phyloP scores from a whole-genome alignment of 2,329 filamentous ascomycete species.

The Cryoendolithus antarcticus region DNA sequence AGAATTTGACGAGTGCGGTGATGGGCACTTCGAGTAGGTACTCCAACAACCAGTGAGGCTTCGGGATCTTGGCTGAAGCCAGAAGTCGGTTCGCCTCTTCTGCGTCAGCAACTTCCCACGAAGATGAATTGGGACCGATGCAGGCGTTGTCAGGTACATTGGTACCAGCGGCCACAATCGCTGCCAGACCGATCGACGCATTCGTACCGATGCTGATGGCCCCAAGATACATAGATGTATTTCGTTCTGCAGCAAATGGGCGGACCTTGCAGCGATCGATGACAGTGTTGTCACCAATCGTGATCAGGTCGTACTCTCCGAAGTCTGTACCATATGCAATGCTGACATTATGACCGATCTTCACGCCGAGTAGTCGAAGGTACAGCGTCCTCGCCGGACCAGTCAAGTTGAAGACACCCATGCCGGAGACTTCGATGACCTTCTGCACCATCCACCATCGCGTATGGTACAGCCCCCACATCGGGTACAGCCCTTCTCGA shows the following conservation, averaged over 20 bases:
- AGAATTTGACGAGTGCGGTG: slow-evolving; percentile 26
- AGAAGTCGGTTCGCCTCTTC: slow-evolving; percentile 37
- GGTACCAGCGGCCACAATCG: slow-evolving; percentile 40
- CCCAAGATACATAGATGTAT: slow-evolving; percentile 46
- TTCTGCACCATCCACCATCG: slow-evolving; percentile 49
- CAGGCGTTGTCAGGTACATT: slow-evolving; percentile 37
- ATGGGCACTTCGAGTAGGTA: slow-evolving; percentile 34
- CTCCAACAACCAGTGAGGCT: slow-evolving; percentile 35
- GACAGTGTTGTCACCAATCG: slow-evolving; percentile 38
- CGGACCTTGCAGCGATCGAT: slow-evolving; percentile 38
- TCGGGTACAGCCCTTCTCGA: slow-evolving; percentile 42
- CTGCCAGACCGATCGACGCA: slow-evolving; percentile 35
- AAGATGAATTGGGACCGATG: slow-evolving; percentile 46
- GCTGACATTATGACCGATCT: slow-evolving; percentile 41
- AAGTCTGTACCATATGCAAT: slow-evolving; percentile 31
- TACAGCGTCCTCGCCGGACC: slow-evolving; percentile 33
- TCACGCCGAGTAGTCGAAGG: slow-evolving; percentile 40
- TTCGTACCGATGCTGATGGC: slow-evolving; percentile 38
- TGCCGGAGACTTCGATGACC: slow-evolving; percentile 36
- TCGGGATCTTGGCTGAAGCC: slow-evolving; percentile 25
- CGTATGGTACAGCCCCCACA: slow-evolving; percentile 48
- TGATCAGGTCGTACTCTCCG: slow-evolving; percentile 46
- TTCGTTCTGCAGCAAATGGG: slow-evolving; percentile 44
- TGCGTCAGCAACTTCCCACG: slow-evolving; percentile 40
- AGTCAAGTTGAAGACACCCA: slow-evolving; percentile 32